Conservation (phyloP, 2,329 filamentous ascomycete species). For the Botrytis pseudocinerea region DNA sequence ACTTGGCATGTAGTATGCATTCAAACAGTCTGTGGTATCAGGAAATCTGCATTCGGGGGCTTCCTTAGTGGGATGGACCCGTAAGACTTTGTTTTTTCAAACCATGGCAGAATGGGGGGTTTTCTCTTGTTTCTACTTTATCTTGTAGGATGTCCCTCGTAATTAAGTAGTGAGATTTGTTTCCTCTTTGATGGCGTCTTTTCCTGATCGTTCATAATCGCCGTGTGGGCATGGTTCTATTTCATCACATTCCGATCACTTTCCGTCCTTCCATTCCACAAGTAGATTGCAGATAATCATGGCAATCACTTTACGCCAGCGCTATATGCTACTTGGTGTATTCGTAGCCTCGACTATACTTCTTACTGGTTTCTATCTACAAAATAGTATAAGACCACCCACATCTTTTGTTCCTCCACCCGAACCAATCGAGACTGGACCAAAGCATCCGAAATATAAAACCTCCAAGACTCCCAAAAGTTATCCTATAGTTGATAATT, state of each 20-base stretch:
- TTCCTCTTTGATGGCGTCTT: not conserved
- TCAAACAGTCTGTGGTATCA: not conserved
- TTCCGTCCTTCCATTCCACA: not conserved
- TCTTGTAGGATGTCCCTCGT: not conserved
- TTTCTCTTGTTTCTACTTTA: not conserved
- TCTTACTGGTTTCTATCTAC: conserved; percentile 9
- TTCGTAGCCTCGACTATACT: conserved; percentile 1
- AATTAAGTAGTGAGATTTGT: not conserved
- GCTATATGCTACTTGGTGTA: conserved; percentile 11
- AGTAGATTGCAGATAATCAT: conserved; percentile 11
- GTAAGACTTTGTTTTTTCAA: conserved; percentile 8
- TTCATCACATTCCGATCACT: conserved; percentile 5
- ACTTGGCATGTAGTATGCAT: conserved; percentile 2
- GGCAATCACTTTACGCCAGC: not conserved
- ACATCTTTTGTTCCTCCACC: not conserved
- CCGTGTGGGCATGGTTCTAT: not conserved
- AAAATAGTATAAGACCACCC: not conserved
- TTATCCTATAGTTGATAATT: conserved; percentile 36
- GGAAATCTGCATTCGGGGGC: not conserved
- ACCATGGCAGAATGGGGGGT: not conserved
- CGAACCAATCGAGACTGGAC: not conserved
- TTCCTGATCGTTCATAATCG: not conserved
- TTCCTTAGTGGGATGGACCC: conserved; percentile 1
- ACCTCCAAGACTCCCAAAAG: conserved; percentile 14
- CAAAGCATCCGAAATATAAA: conserved; percentile 28